phyloP scores from a whole-genome alignment of 129 eudicot species.

The Lactuca saligna region DNA sequence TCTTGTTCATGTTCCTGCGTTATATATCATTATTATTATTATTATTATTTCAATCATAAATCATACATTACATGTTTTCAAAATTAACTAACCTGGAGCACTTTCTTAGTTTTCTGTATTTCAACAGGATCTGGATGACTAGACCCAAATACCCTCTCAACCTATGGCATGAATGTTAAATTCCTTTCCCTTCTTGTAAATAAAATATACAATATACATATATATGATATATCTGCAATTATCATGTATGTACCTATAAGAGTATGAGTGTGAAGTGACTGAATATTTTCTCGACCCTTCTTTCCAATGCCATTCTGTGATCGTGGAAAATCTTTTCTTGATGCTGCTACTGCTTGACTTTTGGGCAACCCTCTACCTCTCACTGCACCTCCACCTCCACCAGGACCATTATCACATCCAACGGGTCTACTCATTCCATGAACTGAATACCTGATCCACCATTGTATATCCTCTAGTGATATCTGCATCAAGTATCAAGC shows the following conservation, averaged over 20 bases:
- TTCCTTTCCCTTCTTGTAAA: too few relatives aligned
- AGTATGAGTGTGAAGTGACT: constrained; percentile 45
- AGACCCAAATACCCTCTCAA: constrained; percentile 70
- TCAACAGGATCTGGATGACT: constrained; percentile 67
- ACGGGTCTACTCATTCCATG: constrained; percentile 56
- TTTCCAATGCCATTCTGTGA: constrained; percentile 69
- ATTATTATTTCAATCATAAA: neutral
- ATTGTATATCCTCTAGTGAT: constrained; percentile 65
- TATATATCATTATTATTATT: neutral
- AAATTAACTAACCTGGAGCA: constrained; percentile 53
- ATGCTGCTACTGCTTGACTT: constrained; percentile 23
- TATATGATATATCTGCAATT: too few relatives aligned
- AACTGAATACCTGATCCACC: constrained; percentile 37
- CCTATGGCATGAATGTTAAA: constrained; percentile 30
- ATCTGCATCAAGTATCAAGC: constrained; percentile 33
- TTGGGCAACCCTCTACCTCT: constrained; percentile 61
- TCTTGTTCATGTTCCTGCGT: constrained; percentile 79
- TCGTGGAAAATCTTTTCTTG: constrained; percentile 56
- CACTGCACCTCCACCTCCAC: constrained; percentile 39
- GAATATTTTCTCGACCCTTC: constrained; percentile 53
- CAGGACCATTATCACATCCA: constrained; percentile 53
- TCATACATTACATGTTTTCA: constrained; percentile 2
- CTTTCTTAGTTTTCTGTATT: constrained; percentile 78
- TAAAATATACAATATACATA: too few relatives aligned
- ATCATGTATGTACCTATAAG: neutral